Evolutionary conservation across 208 protist species (phyloP).

Genomic region (Trypanosoma boissoni): DNA sequence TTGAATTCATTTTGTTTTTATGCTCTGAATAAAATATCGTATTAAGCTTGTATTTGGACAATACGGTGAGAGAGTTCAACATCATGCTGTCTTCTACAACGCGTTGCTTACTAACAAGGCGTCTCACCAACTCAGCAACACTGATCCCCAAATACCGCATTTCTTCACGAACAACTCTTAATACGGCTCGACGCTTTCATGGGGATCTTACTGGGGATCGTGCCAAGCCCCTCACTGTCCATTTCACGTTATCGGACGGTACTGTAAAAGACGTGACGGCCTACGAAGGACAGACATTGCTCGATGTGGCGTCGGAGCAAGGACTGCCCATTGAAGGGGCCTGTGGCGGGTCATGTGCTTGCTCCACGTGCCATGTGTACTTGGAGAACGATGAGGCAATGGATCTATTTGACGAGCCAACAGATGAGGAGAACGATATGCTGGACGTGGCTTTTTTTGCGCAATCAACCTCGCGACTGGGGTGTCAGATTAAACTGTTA

Average conservation of each 20-base stretch:
- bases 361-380: conserved; percentile 98
- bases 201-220: conserved; percentile 47
- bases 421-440: conserved; percentile 95
- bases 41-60: no score
- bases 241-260: conserved; percentile 58
- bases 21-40: no score
- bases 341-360: conserved; percentile 95
- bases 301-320: conserved; percentile 93
- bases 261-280: conserved; percentile 47
- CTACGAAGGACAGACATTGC: conserved; percentile 92
- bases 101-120: no score
- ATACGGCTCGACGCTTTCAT: conserved; percentile 41
- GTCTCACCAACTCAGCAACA: neutral
- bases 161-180: conserved; percentile 11
- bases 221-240: conserved; percentile 52
- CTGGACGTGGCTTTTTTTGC: conserved; percentile 89
- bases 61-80: no score
- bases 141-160: neutral
- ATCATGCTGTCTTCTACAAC: no score
- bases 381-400: conserved; percentile 78
- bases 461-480: conserved; percentile 79
- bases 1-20: no score
- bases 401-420: conserved; percentile 87
- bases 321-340: conserved; percentile 96
- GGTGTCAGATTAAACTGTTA: conserved; percentile 79